These are phyloP conservation scores for Clitocybe nebularis DNA, from an alignment of 1,284 basidiomycete genomes.

Conservation along the genomic window DNA sequence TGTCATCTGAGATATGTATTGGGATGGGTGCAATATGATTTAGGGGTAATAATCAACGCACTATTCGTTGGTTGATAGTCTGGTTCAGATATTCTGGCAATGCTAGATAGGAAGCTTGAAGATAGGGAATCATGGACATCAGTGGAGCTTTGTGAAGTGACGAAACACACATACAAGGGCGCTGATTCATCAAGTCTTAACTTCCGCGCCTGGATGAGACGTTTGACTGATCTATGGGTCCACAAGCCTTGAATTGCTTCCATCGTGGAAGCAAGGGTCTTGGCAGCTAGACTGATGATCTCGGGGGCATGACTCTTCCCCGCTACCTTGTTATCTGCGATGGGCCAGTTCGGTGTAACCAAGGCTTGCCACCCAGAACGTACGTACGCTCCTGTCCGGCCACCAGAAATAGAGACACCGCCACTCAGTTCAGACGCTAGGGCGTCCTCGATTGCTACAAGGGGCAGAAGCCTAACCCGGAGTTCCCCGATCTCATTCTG, in stretches of 20 bases:
- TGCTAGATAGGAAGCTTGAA: conserved; percentile 61
- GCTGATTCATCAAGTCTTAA: conserved; percentile 73
- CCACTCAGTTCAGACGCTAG: conserved; percentile 66
- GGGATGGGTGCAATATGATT: neutral
- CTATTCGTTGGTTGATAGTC: conserved; percentile 71
- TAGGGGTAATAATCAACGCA: conserved; percentile 20
- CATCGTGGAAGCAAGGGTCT: conserved; percentile 43
- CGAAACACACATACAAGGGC: conserved; percentile 52
- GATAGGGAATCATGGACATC: neutral
- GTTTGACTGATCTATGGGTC: conserved; percentile 61
- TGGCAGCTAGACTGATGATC: conserved; percentile 50
- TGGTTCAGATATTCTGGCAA: conserved; percentile 59
- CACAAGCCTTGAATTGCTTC: conserved; percentile 60
- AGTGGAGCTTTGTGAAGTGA: conserved; percentile 7
- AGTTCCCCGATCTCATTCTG: conserved; percentile 48
- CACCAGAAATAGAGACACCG: conserved; percentile 55
- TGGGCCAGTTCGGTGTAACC: conserved; percentile 42
- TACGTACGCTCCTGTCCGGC: conserved; percentile 59
- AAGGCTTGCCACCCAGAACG: conserved; percentile 65
- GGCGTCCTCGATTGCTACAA: conserved; percentile 63
- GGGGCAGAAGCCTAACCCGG: conserved; percentile 53
- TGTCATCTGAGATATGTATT: conserved; percentile 50
- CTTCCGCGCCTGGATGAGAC: conserved; percentile 51
- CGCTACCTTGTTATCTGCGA: conserved; percentile 28
- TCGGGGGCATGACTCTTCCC: conserved; percentile 24